Percentiles rank a stretch among this genome's conserved stretches.
phyloP scores from a whole-genome alignment of 768 basidiomycete genomes.

The Rhizopogon salebrosus region DNA sequence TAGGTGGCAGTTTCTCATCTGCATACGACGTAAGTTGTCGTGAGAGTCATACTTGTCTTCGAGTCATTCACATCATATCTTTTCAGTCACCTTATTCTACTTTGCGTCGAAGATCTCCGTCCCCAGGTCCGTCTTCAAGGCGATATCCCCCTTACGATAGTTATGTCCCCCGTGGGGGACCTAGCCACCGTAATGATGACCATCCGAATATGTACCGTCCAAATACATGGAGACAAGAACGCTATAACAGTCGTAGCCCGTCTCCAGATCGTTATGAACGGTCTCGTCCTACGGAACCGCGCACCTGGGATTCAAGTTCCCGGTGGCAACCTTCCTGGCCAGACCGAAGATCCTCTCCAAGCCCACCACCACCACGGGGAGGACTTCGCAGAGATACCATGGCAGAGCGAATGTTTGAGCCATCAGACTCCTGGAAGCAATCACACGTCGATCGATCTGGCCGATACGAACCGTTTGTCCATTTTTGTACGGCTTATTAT shows the following conservation, averaged over 20 bases:
- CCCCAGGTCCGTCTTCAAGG: slow-evolving; percentile 43
- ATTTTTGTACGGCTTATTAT: slow-evolving; percentile 16
- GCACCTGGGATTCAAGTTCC: slow-evolving; percentile 42
- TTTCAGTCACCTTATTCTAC: slow-evolving; percentile 18
- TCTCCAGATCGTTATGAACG: slow-evolving; percentile 48
- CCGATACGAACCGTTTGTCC: slow-evolving; percentile 38
- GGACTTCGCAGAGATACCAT: slow-evolving; percentile 32
- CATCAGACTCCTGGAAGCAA: slow-evolving; percentile 69
- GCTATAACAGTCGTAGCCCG: slow-evolving; percentile 39
- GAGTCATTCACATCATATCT: slow-evolving; percentile 3
- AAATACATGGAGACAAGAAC: slow-evolving; percentile 30
- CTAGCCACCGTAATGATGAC: slow-evolving; percentile 32
- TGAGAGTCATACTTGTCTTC: neutral
- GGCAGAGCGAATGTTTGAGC: slow-evolving; percentile 61
- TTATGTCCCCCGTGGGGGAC: slow-evolving; percentile 39
- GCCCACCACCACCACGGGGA: slow-evolving; percentile 28
- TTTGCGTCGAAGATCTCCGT: slow-evolving; percentile 43
- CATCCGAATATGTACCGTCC: slow-evolving; percentile 40
- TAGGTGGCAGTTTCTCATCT: slow-evolving; percentile 14
- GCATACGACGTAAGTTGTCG: slow-evolving; percentile 26
- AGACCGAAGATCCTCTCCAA: slow-evolving; percentile 39
- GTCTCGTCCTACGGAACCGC: slow-evolving; percentile 34
- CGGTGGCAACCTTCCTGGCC: slow-evolving; percentile 37
- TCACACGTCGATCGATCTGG: slow-evolving; percentile 40
- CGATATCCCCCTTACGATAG: slow-evolving; percentile 41